Conservation (phyloP, 495 filamentous ascomycete species). For the Talaromyces nanjingensis region DNA sequence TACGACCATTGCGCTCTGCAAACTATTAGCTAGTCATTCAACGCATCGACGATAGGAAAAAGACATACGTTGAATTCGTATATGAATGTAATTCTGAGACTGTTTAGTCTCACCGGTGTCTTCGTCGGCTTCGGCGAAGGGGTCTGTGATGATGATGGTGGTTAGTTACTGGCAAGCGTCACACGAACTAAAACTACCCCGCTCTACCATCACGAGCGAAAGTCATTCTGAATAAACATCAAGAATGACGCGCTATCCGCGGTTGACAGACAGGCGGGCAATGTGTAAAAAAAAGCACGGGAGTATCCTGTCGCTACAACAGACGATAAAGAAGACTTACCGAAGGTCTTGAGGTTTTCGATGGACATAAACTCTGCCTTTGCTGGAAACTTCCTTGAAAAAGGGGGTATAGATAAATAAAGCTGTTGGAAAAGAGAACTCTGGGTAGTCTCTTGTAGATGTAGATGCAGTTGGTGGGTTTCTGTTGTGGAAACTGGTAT, state of each 20-base stretch:
- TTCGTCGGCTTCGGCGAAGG: conserved; percentile 99
- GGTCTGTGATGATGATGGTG: conserved; percentile 55
- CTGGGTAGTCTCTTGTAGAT: conserved; percentile 20
- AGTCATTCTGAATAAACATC: background rate
- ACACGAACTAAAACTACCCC: conserved; percentile 4
- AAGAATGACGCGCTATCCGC: background rate
- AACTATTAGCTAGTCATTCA: conserved; percentile 15
- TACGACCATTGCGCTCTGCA: conserved; percentile 99
- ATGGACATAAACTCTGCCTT: conserved; percentile 95
- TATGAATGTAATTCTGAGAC: conserved; percentile 98
- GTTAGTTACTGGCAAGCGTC: conserved; percentile 25
- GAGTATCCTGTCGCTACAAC: background rate
- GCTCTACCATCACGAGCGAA: conserved; percentile 3
- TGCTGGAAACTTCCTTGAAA: conserved; percentile 37
- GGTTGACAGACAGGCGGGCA: background rate
- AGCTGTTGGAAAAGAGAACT: conserved; percentile 26
- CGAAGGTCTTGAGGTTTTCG: conserved; percentile 99
- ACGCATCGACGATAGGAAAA: no score
- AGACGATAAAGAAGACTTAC: conserved; percentile 51
- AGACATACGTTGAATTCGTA: conserved; percentile 93
- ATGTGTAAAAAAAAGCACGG: background rate
- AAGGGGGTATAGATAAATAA: conserved; percentile 27
- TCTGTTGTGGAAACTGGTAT: conserved; percentile 1
- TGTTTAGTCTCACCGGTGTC: conserved; percentile 87
- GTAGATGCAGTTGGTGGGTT: conserved; percentile 4